These are phyloP conservation scores for Scytalidium sp. DNA, from an alignment of 2,329 filamentous ascomycete genomes.

Conservation along the genomic window DNA sequence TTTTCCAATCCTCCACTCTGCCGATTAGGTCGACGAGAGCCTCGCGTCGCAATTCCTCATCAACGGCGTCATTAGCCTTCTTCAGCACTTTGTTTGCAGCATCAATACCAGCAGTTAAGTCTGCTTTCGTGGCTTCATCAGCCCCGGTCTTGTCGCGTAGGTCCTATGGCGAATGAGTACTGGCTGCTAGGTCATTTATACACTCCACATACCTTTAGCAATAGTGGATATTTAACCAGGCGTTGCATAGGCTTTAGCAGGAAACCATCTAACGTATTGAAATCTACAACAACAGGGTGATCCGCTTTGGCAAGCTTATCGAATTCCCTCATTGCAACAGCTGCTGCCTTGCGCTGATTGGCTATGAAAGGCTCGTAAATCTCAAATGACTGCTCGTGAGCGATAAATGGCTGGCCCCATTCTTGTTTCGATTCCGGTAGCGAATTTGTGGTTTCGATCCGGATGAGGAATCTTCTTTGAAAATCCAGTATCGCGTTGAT, in stretches of 20 bases:
- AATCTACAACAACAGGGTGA: constrained; percentile 79
- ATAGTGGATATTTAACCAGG: constrained; percentile 87
- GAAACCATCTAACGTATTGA: constrained; percentile 86
- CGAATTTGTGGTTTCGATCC: constrained; percentile 92
- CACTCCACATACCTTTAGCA: constrained; percentile 64
- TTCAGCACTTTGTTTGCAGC: constrained; percentile 78
- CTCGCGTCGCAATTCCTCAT: constrained; percentile 79
- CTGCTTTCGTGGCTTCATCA: constrained; percentile 65
- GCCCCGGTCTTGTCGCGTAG: constrained; percentile 79
- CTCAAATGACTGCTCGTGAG: constrained; percentile 81
- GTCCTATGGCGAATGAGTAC: constrained; percentile 53
- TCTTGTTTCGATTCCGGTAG: constrained; percentile 73
- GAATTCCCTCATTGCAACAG: constrained; percentile 79
- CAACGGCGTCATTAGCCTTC: constrained; percentile 87
- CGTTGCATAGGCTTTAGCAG: constrained; percentile 95
- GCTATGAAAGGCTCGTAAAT: constrained; percentile 98
- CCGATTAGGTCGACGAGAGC: constrained; percentile 77
- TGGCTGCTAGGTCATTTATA: not conserved
- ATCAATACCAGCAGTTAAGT: constrained; percentile 74
- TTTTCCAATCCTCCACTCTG: constrained; percentile 96
- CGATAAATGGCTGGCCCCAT: constrained; percentile 90
- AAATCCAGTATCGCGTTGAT: constrained; percentile 94
- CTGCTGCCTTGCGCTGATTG: constrained; percentile 88
- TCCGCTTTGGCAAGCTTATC: constrained; percentile 78
- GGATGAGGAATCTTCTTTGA: constrained; percentile 90